Conservation (phyloP, 768 basidiomycete species). For the Punctularia strigosozonata region DNA sequence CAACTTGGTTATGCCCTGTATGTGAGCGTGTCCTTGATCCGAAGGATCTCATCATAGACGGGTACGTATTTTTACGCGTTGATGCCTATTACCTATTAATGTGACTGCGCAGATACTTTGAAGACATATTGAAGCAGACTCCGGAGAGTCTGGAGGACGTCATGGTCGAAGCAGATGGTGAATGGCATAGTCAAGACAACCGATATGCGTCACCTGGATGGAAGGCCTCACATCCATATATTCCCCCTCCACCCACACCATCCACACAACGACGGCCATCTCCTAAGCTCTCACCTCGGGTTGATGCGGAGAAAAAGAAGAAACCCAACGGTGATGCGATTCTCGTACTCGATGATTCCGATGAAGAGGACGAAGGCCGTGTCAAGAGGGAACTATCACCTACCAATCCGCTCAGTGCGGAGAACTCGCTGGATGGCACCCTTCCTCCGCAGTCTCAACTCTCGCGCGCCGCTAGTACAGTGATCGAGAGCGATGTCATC, state of each 20-base stretch:
- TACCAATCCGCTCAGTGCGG: too few species aligned
- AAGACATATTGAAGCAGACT: slow-evolving; percentile 68
- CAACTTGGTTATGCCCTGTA: slow-evolving; percentile 91
- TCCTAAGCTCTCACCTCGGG: too few species aligned
- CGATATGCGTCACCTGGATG: slow-evolving; percentile 69
- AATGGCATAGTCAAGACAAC: slow-evolving; percentile 91
- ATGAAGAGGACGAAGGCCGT: slow-evolving; percentile 59
- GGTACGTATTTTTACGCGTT: slow-evolving; percentile 35
- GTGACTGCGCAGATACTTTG: slow-evolving; percentile 56
- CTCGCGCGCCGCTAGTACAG: slow-evolving; percentile 19
- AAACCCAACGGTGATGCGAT: slow-evolving; percentile 44
- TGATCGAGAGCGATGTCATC: slow-evolving; percentile 49
- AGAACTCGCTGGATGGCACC: slow-evolving; percentile 30
- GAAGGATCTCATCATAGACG: slow-evolving; percentile 85
- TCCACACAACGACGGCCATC: too few species aligned
- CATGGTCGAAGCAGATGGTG: slow-evolving; percentile 85
- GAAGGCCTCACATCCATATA: slow-evolving; percentile 39
- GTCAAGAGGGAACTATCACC: slow-evolving; percentile 71
- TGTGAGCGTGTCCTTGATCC: slow-evolving; percentile 72
- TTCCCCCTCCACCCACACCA: too few species aligned
- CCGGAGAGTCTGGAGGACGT: slow-evolving; percentile 84
- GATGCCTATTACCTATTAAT: slow-evolving; percentile 2
- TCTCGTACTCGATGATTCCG: slow-evolving; percentile 58
- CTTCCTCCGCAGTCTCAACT: slow-evolving; percentile 8
- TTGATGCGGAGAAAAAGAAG: slow-evolving; percentile 26